Evolutionary conservation across 2,329 filamentous ascomycete genomes (phyloP).

Genomic region (Zymoseptoria crescenta): DNA sequence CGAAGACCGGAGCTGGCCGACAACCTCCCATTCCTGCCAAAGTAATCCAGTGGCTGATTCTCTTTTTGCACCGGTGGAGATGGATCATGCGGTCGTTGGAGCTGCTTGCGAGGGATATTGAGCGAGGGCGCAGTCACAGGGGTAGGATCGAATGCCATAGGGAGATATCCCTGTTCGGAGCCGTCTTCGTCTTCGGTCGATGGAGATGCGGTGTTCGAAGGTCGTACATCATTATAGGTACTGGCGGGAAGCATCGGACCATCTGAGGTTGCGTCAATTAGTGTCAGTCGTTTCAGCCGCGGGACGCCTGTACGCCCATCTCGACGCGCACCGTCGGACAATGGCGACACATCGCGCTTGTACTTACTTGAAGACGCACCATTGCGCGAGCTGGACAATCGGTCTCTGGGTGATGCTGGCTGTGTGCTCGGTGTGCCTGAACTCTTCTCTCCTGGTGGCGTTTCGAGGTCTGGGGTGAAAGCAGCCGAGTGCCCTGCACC

Average conservation of each 20-base stretch:
- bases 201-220: slow-evolving; percentile 56
- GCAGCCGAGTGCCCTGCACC: slow-evolving; percentile 57
- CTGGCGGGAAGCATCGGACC: slow-evolving; percentile 64
- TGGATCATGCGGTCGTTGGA: slow-evolving; percentile 17
- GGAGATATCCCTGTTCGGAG: slow-evolving; percentile 39
- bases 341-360: slow-evolving; percentile 29
- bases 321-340: slow-evolving; percentile 28
- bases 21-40: slow-evolving; percentile 26
- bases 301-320: slow-evolving; percentile 23
- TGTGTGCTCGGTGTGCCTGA: slow-evolving; percentile 62
- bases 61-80: slow-evolving; percentile 24
- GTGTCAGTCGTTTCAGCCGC: slow-evolving; percentile 19
- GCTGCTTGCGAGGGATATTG: slow-evolving; percentile 20
- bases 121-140: slow-evolving; percentile 24
- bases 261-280: slow-evolving; percentile 33
- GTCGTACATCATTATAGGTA: slow-evolving; percentile 70
- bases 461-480: slow-evolving; percentile 51
- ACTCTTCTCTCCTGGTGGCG: slow-evolving; percentile 52
- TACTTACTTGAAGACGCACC: slow-evolving; percentile 20
- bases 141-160: slow-evolving; percentile 46
- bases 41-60: slow-evolving; percentile 36
- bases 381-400: slow-evolving; percentile 20
- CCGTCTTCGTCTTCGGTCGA: slow-evolving; percentile 55
- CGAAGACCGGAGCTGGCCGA: slow-evolving; percentile 30
- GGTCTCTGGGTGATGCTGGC: slow-evolving; percentile 25